Conservation (phyloP, 2,329 filamentous ascomycete genomes). For the Westerdykella ornata region DNA sequence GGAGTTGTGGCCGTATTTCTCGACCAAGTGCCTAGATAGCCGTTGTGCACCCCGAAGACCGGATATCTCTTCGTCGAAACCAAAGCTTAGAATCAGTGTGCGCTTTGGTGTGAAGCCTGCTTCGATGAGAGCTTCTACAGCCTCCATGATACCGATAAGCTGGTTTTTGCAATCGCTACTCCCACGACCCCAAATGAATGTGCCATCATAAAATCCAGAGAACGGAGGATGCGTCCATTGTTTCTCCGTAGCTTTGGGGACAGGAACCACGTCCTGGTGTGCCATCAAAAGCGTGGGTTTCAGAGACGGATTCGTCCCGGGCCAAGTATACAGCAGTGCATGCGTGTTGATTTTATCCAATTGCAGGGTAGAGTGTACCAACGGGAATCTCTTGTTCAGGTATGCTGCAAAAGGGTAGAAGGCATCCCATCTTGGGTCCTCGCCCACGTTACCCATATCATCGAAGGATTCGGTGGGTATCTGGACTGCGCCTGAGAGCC, state of each 20-base stretch:
- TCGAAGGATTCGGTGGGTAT: constrained; percentile 53
- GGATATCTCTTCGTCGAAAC: constrained; percentile 58
- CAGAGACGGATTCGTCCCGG: constrained; percentile 45
- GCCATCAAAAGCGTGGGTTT: constrained; percentile 56
- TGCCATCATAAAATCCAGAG: constrained; percentile 51
- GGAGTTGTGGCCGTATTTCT: constrained; percentile 50
- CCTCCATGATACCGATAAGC: constrained; percentile 50
- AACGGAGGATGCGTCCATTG: constrained; percentile 58
- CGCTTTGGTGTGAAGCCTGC: constrained; percentile 49
- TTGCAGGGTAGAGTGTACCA: constrained; percentile 39
- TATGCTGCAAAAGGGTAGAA: constrained; percentile 49
- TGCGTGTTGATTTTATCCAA: constrained; percentile 55
- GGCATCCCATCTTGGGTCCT: constrained; percentile 54
- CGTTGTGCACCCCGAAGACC: constrained; percentile 47
- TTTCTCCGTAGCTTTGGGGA: constrained; percentile 43
- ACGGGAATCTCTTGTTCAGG: constrained; percentile 24
- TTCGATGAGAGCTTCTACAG: constrained; percentile 51
- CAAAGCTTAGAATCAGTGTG: constrained; percentile 54
- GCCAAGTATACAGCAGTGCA: constrained; percentile 53
- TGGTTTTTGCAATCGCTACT: constrained; percentile 56
- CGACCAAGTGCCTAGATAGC: constrained; percentile 44
- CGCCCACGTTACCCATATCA: constrained; percentile 48
- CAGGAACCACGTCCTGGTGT: constrained; percentile 60
- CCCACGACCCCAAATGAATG: constrained; percentile 56
- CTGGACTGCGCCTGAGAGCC: constrained; percentile 45